Percentiles rank a stretch among this genome's conserved stretches.
phyloP scores from a whole-genome alignment of 139 green algal species.

The Coelastrella sp. region DNA sequence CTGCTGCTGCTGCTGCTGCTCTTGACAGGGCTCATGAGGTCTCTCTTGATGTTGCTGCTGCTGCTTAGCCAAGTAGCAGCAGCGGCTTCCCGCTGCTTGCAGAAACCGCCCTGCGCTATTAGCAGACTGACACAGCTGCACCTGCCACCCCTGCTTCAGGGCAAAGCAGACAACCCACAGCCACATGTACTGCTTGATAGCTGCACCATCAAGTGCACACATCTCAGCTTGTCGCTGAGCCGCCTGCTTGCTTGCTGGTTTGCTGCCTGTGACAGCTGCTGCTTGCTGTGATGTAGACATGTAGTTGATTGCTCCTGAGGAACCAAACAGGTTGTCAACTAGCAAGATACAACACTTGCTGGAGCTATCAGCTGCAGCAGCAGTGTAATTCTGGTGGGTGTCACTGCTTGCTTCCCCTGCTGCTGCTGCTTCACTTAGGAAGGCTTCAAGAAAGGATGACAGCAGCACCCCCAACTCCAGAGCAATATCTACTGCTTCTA shows the following conservation, averaged over 20 bases:
- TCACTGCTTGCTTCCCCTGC: background rate
- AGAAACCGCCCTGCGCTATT: background rate
- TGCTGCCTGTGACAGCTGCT: background rate
- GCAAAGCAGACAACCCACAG: slow-evolving; percentile 36
- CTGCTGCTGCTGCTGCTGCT: slow-evolving; percentile 11
- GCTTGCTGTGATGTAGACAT: slow-evolving; percentile 21
- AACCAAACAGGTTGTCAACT: slow-evolving; percentile 24
- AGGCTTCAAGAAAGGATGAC: background rate
- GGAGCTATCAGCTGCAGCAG: background rate
- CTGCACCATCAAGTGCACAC: background rate
- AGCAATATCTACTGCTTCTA: background rate
- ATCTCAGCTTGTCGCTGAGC: slow-evolving; percentile 13
- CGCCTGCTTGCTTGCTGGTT: slow-evolving; percentile 6
- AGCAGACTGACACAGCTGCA: slow-evolving; percentile 19
- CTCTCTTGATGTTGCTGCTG: background rate
- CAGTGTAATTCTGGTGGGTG: background rate
- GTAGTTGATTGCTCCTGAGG: slow-evolving; percentile 7
- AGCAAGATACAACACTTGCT: slow-evolving; percentile 1
- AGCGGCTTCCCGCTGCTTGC: slow-evolving; percentile 9
- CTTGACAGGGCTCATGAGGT: background rate
- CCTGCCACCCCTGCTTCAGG: slow-evolving; percentile 29
- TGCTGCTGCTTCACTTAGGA: background rate
- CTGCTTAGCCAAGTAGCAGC: slow-evolving; percentile 4
- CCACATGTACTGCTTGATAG: slow-evolving; percentile 25
- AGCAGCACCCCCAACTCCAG: background rate